Percentiles rank a stretch among this genome's conserved stretches.
phyloP scores from a whole-genome alignment of 2,329 filamentous ascomycete species.

The Penicillium sp. region DNA sequence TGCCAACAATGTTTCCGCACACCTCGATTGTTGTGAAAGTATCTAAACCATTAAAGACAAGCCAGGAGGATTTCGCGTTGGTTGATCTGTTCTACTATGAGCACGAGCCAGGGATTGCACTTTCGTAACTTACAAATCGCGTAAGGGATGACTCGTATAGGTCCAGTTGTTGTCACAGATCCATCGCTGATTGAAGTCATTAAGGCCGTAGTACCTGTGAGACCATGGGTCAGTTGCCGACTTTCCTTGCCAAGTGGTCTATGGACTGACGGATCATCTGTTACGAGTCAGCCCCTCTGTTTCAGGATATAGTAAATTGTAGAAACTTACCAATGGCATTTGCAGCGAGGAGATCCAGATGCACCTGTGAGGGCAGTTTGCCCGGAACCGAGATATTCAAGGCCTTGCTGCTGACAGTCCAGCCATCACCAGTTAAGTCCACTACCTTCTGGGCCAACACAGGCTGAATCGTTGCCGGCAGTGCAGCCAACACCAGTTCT shows the following conservation, averaged over 20 bases:
- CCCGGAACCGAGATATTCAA: constrained; percentile 57
- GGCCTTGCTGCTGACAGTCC: constrained; percentile 49
- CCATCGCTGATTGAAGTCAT: constrained; percentile 63
- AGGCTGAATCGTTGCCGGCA: constrained; percentile 17
- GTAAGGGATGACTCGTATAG: constrained; percentile 54
- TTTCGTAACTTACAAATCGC: constrained; percentile 39
- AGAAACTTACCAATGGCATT: constrained; percentile 53
- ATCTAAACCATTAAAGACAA: constrained; percentile 64
- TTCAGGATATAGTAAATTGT: background rate
- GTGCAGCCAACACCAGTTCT: constrained; percentile 15
- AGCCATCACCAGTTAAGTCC: constrained; percentile 45
- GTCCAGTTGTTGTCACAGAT: constrained; percentile 63
- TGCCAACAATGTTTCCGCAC: constrained; percentile 56
- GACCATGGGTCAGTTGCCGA: background rate
- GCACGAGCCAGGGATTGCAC: constrained; percentile 1
- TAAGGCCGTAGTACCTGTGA: constrained; percentile 54
- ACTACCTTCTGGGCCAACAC: constrained; percentile 36
- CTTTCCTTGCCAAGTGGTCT: background rate
- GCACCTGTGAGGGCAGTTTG: constrained; percentile 59
- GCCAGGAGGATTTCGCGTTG: constrained; percentile 50
- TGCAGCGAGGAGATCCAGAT: constrained; percentile 59
- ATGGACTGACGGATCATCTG: constrained; percentile 38
- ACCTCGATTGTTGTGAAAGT: constrained; percentile 61
- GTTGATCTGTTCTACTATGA: constrained; percentile 22
- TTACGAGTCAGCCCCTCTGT: constrained; percentile 1